Conservation (phyloP, 1,139 yeast species). For the Magnusiomyces ingens region DNA sequence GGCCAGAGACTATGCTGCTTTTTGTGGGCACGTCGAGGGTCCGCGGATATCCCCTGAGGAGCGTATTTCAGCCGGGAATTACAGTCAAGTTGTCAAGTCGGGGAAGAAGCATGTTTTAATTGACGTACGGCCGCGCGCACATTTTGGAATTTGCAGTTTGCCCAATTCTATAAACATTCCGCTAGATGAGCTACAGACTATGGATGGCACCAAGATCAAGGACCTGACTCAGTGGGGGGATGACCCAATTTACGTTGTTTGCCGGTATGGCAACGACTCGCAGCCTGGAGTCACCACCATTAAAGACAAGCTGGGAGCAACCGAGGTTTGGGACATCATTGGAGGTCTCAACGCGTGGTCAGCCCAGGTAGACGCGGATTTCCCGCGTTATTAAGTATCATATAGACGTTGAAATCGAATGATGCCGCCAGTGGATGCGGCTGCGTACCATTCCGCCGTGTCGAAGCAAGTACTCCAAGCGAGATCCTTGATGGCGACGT, state of each 20-base stretch:
- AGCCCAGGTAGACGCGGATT: conserved; percentile 46
- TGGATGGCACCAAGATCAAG: conserved; percentile 7
- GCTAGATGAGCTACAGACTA: conserved; percentile 16
- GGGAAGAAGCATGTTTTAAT: conserved; percentile 37
- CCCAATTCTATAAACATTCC: conserved; percentile 60
- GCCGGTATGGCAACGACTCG: conserved; percentile 91
- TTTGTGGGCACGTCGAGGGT: conserved; percentile 61
- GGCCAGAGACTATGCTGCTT: conserved; percentile 53
- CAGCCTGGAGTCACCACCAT: conserved; percentile 63
- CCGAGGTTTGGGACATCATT: conserved; percentile 51
- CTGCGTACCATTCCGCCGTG: conserved; percentile 56
- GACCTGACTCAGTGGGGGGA: conserved; percentile 6
- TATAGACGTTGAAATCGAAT: conserved; percentile 52
- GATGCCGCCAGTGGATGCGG: conserved; percentile 62
- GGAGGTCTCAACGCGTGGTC: conserved; percentile 82
- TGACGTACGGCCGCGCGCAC: conserved; percentile 81
- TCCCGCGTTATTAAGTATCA: conserved; percentile 59
- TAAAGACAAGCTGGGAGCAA: conserved; percentile 42
- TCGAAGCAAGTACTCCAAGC: conserved; percentile 55
- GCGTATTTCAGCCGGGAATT: conserved; percentile 48
- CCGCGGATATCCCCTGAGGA: conserved; percentile 26
- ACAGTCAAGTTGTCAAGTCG: conserved; percentile 17
- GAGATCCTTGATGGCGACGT: conserved; percentile 46
- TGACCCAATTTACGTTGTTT: conserved; percentile 44
- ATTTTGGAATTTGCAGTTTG: conserved; percentile 59